Evolutionary conservation across 1,284 basidiomycete species (phyloP), one percentile per base, ranked within the genome.

Genomic region (Ustilago esculenta): DNA sequence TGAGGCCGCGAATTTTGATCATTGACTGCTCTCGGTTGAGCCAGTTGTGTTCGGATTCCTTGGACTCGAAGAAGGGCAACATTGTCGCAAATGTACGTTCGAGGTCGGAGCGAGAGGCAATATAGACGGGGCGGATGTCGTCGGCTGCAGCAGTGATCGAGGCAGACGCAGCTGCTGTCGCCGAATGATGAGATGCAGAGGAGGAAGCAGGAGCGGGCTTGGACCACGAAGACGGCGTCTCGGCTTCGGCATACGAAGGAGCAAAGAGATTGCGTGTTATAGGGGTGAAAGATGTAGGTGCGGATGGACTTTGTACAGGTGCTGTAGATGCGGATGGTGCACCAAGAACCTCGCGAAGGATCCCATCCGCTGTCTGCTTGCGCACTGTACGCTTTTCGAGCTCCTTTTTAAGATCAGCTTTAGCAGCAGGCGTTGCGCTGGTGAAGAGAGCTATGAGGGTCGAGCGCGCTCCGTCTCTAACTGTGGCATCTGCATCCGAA

Each of bases 11-110:
- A 10, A 98, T 88, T 15, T 88, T 87, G 42, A 88, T 85, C 57
- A 97, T 86, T 12, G 90, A 86, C 63, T 87, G 88, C 68, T 99
- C 95, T 64, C 95, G 87, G 21, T 86, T 84, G 36, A 88, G 86
- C 95, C 95, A 99, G 78, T 99, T 99, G 74, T 95, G 92, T 79
- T 98, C 95, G 0, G 91, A 92, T 84, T 99, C 96, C 83, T 89
- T 96, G 15, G 93, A 94, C 88, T 92, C 90, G 76, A 97, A 97
- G 55, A 86, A 84, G 45, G 90, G 90, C 18, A 87, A 80, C 89
- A 96, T 93, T 15, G 84, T 83, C 5, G 86, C 84, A 76, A 97
- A 92, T 73, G 96, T 93, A 57, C 86, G 87, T 76, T 94, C 92
- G 34, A 98, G 82, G 82, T 98, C 95, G 73, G 87, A 86, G 47